Evolutionary conservation across 2,329 filamentous ascomycete genomes (phyloP), one percentile per base, ranked within the genome.

Genomic region (Rutstroemia sp.): DNA sequence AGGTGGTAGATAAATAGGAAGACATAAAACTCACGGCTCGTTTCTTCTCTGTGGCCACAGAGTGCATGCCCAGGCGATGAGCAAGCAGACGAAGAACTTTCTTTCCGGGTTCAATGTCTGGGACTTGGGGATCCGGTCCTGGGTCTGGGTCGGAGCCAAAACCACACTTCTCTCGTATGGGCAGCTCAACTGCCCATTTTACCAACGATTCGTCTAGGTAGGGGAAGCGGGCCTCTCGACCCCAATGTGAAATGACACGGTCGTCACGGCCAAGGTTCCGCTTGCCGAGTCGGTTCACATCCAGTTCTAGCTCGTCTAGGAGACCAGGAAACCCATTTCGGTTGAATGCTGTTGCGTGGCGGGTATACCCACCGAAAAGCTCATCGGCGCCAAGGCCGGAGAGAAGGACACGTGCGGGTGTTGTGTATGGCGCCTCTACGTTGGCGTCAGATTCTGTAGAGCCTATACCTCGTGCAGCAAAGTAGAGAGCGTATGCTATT

Each of bases 251-350:
- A 71, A 96, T 89, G 17, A 92, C 87, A 23, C 94, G 82, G 71
- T 99, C 95, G 67, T 99, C 94, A 9, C 94, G 84, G 4, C 94
- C 95, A 7, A 99, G 79, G 63, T 99, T 99, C n/a, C 94, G 83
- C 72, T 94, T 90, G 1, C 92, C 92, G 1, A 99, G 81, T 23
- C 95, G 83, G 48, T 82, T 77, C 39, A 97, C 86, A 60, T 99
- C 94, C 3, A 97, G 78, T 58, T 88, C 82, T 5, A 99, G 80
- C 71, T 99, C 92, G 1, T 89, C 81, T 4, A 92, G 73, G 1
- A 99, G 79, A 0, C 86, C 89, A 0, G 73, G 59, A 63, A 89
- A 90, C 0, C 89, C 87, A 17, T 75, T 73, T 7, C 86, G 81
- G 6, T 78, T 75, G 68, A 88, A 96, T 0, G 92, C 90, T 3